Conservation (phyloP, 129 eudicot genomes). For the Scalesia atractyloides region DNA sequence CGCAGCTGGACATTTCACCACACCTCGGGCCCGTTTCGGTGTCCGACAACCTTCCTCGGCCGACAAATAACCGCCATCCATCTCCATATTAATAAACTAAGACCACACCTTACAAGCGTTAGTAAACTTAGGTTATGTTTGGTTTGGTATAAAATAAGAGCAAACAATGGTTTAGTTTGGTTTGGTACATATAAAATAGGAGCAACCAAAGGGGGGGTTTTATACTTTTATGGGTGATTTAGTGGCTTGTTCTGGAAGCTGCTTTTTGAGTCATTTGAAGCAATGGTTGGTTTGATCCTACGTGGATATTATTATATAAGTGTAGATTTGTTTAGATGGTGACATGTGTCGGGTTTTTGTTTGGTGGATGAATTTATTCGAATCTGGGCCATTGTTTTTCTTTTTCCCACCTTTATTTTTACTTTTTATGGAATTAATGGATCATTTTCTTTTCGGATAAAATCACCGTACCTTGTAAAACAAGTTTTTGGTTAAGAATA, state of each 20-base stretch:
- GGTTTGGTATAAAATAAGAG: not conserved
- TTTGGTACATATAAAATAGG: not conserved
- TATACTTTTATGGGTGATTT: conserved; percentile 19
- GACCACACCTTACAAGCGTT: not conserved
- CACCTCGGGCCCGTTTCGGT: conserved; percentile 41
- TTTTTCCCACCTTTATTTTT: conserved; percentile 39
- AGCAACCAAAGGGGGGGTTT: conserved; percentile 13
- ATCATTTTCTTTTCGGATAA: conserved; percentile 13
- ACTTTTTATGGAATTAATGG: conserved; percentile 23
- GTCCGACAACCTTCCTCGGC: conserved; percentile 58
- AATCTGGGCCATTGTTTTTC: conserved; percentile 38
- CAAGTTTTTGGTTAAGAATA: conserved; percentile 7
- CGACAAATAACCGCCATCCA: conserved; percentile 32
- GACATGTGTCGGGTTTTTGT: conserved; percentile 26
- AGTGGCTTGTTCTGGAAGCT: conserved; percentile 57
- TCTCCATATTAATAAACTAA: conserved; percentile 34
- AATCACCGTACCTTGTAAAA: conserved; percentile 15
- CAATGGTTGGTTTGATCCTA: conserved; percentile 26
- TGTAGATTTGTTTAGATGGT: conserved; percentile 23
- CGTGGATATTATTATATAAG: conserved; percentile 30
- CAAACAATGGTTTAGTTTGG: conserved; percentile 1
- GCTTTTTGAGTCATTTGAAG: conserved; percentile 7
- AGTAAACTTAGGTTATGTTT: not conserved
- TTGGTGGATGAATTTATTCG: conserved; percentile 35
- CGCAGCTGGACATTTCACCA: conserved; percentile 58